Base-by-base conservation (phyloP, 208 protist species). In the Trichomonas tenax region DNA sequence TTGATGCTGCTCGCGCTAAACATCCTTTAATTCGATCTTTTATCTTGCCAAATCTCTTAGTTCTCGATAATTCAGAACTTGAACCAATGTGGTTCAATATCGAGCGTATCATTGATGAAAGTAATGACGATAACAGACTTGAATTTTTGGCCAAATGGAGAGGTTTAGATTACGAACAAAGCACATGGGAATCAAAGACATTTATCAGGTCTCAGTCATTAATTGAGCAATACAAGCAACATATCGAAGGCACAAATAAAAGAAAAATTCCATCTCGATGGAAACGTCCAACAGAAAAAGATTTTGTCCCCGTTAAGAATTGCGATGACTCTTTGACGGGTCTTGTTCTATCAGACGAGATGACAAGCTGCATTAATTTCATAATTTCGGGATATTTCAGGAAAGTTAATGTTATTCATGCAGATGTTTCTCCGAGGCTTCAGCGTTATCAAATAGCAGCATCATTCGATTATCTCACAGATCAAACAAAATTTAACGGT, bases 81-180 rank as follows among this genome's bases (percentile, higher is more conserved):
- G 58, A 72, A 21, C 58, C 58, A 21, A 72, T 72, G 58, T 72
- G 58, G 58, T 72, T 72, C 26, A 72, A 72, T 21, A 17, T 72
- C 1, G 58, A 72, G 26, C 8, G 58, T 6, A 72, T 72, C 58
- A 72, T 72, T 72, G 58, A 72, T 72, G 58, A 72, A 72, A 72
- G 81, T 17, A 84, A 84, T 84, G 81, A 84, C 41, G 34, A 84
- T 15, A 40, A 40, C 34, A 3, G 26, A 41, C 11, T 40, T 0
- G 81, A 84, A n/a, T 98, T 98, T 93, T 58, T 98, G 4, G 97
- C 98, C 11, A 98, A 98, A 58, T 98, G 97, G 97, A 97, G 96
- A 41, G 96, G 95, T 4, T 36, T 97, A 26, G 96, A 96, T 48
- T 98, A 98, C 90, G 63, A 51, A 26, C 96, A 98, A 63, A 96